phyloP scores from a whole-genome alignment of 2,329 filamentous ascomycete species.

The Pseudogymnoascus sp. region DNA sequence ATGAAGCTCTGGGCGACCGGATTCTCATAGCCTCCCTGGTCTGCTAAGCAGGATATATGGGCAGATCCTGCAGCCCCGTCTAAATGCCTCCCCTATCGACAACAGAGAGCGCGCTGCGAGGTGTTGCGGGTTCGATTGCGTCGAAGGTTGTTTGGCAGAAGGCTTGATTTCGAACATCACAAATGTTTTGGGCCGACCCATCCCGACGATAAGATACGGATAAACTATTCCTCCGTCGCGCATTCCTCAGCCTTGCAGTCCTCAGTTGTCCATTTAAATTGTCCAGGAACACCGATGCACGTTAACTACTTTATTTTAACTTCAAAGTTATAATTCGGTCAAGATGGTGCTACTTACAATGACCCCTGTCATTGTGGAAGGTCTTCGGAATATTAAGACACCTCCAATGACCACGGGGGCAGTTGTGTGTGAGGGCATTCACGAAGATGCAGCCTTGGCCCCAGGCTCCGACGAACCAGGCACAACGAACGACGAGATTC shows the following conservation, averaged over 20 bases:
- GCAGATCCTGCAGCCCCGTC: slow-evolving; percentile 6
- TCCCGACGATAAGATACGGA: slow-evolving; percentile 5
- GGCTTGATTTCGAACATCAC: slow-evolving; percentile 7
- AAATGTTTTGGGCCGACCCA: slow-evolving; percentile 8
- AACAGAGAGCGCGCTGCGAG: not conserved
- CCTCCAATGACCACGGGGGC: not conserved
- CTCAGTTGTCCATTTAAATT: not conserved
- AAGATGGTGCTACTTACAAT: slow-evolving; percentile 72
- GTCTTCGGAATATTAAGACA: slow-evolving; percentile 36
- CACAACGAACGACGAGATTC: not conserved
- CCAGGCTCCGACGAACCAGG: slow-evolving; percentile 7
- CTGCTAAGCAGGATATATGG: not conserved
- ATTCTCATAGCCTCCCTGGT: slow-evolving; percentile 41
- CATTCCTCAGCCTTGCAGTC: slow-evolving; percentile 7
- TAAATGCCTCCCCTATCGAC: not conserved
- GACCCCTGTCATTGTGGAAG: slow-evolving; percentile 59
- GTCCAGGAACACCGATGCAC: not conserved
- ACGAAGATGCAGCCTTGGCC: slow-evolving; percentile 8
- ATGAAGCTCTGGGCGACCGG: slow-evolving; percentile 41
- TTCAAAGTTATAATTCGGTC: not conserved
- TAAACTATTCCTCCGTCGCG: slow-evolving; percentile 3
- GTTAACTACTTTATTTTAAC: not conserved
- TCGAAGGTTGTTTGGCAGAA: not conserved
- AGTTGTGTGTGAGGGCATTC: slow-evolving; percentile 1
- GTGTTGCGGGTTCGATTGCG: not conserved